Conservation (phyloP, 2,329 filamentous ascomycete genomes). For the Alternaria panax region DNA sequence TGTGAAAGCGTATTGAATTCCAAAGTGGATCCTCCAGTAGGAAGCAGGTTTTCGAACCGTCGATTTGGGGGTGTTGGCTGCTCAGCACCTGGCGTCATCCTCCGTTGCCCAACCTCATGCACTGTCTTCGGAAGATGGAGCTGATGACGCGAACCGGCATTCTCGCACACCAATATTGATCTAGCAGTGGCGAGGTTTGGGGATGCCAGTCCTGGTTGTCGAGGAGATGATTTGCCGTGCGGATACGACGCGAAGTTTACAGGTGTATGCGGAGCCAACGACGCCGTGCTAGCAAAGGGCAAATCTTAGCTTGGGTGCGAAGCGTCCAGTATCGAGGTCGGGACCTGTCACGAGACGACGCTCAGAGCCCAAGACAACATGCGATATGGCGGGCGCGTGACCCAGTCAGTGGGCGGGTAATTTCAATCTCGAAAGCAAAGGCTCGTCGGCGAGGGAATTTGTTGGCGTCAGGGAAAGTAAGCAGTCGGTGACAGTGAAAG, state of each 20-base stretch:
- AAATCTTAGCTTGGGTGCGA: constrained; percentile 8
- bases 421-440: constrained; percentile 6
- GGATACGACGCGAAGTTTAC: constrained; percentile 23
- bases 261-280: constrained; percentile 20
- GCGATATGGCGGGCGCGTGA: constrained; percentile 15
- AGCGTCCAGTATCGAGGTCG: constrained; percentile 18
- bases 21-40: constrained; percentile 32
- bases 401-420: constrained; percentile 4
- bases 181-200: constrained; percentile 6
- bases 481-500: constrained; percentile 16
- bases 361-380: constrained; percentile 19
- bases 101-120: constrained; percentile 41
- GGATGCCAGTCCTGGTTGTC: constrained; percentile 1
- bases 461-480: constrained; percentile 7
- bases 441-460: background rate
- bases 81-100: constrained; percentile 35
- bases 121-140: constrained; percentile 29
- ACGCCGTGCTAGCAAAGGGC: constrained; percentile 18
- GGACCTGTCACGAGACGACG: constrained; percentile 33
- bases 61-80: constrained; percentile 19
- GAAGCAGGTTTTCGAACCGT: constrained; percentile 19
- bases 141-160: constrained; percentile 37
- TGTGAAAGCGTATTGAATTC: constrained; percentile 42
- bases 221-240: constrained; percentile 9
- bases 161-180: constrained; percentile 26